A percentile compares a stretch with the other conserved stretches of the same genome.
phyloP scores from a whole-genome alignment of 2,329 filamentous ascomycete genomes.

The Neodidymelliopsis sp. region DNA sequence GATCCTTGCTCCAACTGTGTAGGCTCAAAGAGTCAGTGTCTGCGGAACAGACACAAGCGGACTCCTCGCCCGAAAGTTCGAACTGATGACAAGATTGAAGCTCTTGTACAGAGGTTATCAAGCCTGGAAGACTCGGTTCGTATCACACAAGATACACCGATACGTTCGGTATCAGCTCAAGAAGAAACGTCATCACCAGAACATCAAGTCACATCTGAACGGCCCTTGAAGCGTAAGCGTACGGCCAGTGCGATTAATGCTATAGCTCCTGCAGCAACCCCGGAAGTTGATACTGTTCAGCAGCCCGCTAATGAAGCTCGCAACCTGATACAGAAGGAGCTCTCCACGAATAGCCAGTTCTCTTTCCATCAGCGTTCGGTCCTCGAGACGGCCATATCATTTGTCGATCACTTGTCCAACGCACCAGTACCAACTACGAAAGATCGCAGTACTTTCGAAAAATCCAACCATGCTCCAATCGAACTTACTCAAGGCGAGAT shows the following conservation, averaged over 20 bases:
- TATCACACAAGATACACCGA: constrained; percentile 18
- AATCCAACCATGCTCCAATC: constrained; percentile 33
- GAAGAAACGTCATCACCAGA: constrained; percentile 11
- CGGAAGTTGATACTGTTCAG: constrained; percentile 28
- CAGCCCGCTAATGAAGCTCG: constrained; percentile 36
- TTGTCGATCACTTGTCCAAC: constrained; percentile 41
- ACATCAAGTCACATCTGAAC: constrained; percentile 17
- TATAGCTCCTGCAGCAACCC: constrained; percentile 16
- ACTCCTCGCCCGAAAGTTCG: constrained; percentile 33
- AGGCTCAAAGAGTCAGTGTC: constrained; percentile 34
- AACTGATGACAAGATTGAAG: constrained; percentile 43
- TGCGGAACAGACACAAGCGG: constrained; percentile 43
- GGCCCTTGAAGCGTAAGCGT: constrained; percentile 31
- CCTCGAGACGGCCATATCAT: constrained; percentile 41
- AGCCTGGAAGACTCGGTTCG: constrained; percentile 36
- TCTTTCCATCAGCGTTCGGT: constrained; percentile 38
- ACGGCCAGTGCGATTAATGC: constrained; percentile 24
- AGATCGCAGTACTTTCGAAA: constrained; percentile 36
- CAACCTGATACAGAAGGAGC: constrained; percentile 38
- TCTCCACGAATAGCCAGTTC: constrained; percentile 36
- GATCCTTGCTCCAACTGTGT: constrained; percentile 44
- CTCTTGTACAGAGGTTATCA: constrained; percentile 37
- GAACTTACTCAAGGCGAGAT: constrained; percentile 38
- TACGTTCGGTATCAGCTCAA: not conserved
- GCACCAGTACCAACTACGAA: constrained; percentile 29